phyloP scores from a whole-genome alignment of 2,329 filamentous ascomycete genomes.

The Beauveria caledonica region DNA sequence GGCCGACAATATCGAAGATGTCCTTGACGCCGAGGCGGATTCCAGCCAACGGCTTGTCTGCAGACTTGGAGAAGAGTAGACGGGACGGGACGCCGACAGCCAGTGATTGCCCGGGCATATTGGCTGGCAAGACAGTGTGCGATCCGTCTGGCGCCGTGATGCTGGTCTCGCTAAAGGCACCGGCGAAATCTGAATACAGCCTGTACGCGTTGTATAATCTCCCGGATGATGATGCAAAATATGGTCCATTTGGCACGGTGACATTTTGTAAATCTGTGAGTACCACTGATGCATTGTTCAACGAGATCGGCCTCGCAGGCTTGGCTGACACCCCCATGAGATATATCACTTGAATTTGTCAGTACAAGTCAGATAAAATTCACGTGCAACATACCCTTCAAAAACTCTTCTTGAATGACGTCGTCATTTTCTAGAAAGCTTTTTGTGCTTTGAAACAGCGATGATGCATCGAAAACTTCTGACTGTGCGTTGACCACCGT shows the following conservation, averaged over 20 bases:
- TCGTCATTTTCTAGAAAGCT: slow-evolving; percentile 9
- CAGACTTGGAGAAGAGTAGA: slow-evolving; percentile 42
- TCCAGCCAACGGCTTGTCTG: slow-evolving; percentile 44
- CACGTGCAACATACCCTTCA: slow-evolving; percentile 4
- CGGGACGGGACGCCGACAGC: slow-evolving; percentile 44
- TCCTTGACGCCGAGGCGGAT: slow-evolving; percentile 52
- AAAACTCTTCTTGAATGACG: slow-evolving; percentile 13
- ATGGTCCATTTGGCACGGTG: slow-evolving; percentile 13
- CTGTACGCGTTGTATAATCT: slow-evolving; percentile 14
- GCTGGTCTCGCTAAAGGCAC: slow-evolving; percentile 16
- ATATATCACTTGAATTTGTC: not conserved
- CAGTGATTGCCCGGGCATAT: slow-evolving; percentile 11
- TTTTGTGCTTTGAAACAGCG: not conserved
- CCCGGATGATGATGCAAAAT: slow-evolving; percentile 13
- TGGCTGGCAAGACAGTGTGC: slow-evolving; percentile 10
- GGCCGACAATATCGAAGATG: slow-evolving; percentile 46
- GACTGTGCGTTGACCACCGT: not conserved
- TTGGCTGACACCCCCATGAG: not conserved
- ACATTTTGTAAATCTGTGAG: not conserved
- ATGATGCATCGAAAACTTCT: not conserved
- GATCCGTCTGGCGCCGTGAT: not conserved
- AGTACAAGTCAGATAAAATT: not conserved
- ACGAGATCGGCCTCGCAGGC: not conserved
- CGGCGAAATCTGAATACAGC: slow-evolving; percentile 18
- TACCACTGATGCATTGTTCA: not conserved